Evolutionary conservation across 2,329 filamentous ascomycete species (phyloP).

Genomic region (Fusarium globosum): DNA sequence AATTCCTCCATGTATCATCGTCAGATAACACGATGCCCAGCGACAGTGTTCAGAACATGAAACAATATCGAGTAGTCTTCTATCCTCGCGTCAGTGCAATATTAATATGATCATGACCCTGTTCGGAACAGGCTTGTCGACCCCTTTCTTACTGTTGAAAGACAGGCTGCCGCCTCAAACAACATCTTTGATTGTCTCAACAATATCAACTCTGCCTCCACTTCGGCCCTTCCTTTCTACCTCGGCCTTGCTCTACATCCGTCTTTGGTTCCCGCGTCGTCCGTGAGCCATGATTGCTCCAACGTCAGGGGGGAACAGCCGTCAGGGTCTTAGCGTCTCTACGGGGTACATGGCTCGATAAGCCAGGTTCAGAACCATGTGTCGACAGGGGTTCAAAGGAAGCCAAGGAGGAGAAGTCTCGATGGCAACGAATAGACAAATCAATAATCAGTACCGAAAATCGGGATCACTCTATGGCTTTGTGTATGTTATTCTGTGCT

Average conservation of each 20-base stretch:
- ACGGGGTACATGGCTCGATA: conserved; percentile 28
- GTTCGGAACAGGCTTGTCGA: not conserved
- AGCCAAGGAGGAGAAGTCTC: conserved; percentile 11
- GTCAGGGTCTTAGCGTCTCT: not conserved
- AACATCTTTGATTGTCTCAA: not conserved
- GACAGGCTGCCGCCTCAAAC: not conserved
- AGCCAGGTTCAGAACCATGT: conserved; percentile 11
- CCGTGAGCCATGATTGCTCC: conserved; percentile 13
- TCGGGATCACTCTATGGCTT: conserved; percentile 6
- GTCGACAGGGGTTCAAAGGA: conserved; percentile 15
- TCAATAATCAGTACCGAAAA: conserved; percentile 13
- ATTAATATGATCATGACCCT: not conserved
- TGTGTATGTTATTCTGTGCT: not conserved
- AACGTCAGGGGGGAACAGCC: conserved; percentile 32
- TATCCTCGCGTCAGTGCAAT: not conserved
- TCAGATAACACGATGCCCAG: not conserved
- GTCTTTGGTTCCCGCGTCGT: conserved; percentile 19
- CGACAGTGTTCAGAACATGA: not conserved
- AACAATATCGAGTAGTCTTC: conserved; percentile 19
- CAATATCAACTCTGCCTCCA: not conserved
- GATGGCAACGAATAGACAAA: not conserved
- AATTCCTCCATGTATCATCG: conserved; percentile 16
- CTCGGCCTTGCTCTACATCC: conserved; percentile 7
- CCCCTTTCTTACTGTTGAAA: not conserved
- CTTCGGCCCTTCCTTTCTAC: conserved; percentile 27